Evolutionary conservation across 1,284 basidiomycete genomes (phyloP).

Genomic region (Malassezia vespertilionis): DNA sequence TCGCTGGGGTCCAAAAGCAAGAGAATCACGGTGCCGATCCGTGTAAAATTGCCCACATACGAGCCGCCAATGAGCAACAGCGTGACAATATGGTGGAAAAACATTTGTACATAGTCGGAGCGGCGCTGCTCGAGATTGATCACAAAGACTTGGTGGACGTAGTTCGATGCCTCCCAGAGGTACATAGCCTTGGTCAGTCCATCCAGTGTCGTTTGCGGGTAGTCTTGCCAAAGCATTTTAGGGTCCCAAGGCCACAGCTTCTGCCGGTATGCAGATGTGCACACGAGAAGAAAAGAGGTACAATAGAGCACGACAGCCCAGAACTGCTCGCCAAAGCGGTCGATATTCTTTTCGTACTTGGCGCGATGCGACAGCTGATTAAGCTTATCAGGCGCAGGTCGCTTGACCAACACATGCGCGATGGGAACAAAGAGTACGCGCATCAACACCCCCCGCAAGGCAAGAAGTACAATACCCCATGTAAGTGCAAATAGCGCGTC

Average conservation of each 20-base stretch:
- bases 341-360: conserved; percentile 49
- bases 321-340: conserved; percentile 87
- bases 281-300: conserved; percentile 68
- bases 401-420: conserved; percentile 20
- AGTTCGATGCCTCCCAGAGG: conserved; percentile 80
- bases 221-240: conserved; percentile 64
- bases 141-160: conserved; percentile 79
- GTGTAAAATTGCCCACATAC: conserved; percentile 73
- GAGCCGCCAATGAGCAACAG: conserved; percentile 65
- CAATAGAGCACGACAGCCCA: conserved; percentile 77
- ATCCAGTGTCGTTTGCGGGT: conserved; percentile 69
- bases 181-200: conserved; percentile 61
- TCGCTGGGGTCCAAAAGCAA: conserved; percentile 87
- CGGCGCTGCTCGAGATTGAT: conserved; percentile 81
- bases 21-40: conserved; percentile 76
- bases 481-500: conserved; percentile 34
- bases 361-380: conserved; percentile 7
- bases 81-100: conserved; percentile 85
- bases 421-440: conserved; percentile 29
- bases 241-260: conserved; percentile 62
- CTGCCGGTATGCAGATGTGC: conserved; percentile 42
- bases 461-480: conserved; percentile 32
- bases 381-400: conserved; percentile 2
- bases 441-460: conserved; percentile 29
- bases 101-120: conserved; percentile 91